Base-by-base conservation (phyloP, 805 yeast genomes). In the Metschnikowia similis region DNA sequence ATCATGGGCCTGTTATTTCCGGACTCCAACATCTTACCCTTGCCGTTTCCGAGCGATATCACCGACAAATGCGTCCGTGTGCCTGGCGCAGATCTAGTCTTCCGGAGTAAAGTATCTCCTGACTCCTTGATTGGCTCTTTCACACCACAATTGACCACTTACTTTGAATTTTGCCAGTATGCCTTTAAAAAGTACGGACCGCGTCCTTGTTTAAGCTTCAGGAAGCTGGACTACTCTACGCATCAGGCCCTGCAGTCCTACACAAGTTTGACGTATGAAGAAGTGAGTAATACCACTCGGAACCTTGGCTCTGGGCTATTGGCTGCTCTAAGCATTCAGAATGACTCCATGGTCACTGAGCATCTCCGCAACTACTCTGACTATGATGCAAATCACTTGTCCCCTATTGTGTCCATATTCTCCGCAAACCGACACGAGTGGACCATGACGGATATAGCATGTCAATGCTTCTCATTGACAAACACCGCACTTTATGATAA, bases 251-350 rank as follows among this genome's bases (percentile, higher is more conserved):
- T 58, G 14, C 66, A 71, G 21, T 47, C 60, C 32, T 84, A 74
- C 66, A 64, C 72, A 3, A 74, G 68, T 59, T 68, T 75, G 38
- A 63, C 78, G 2, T 84, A 74, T 58, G 57, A 51, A 6, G 63
- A 72, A 47, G 71, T 80, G 27, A 72, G 73, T 14, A 54, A 61
- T 29, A 67, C 81, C 50, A 74, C 80, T 45, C 65, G 67, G 36
- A 57, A 70, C 46, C 68, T 82, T 29, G 90, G 87, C 5, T 64
- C 84, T 10, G 90, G 89, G 75, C 44, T 59, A n/a, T 35, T 59
- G 35, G 48, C 49, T 47, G 34, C 79, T 81, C 31, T 54, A 48
- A 30, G 55, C 58, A 37, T 62, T 4, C 35, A 30, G 10, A 16
- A 63, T 37, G 64, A 64, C 3, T 65, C 51, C 45, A 49, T 51